Evolutionary conservation across 108 stramenopile genomes (phyloP).

Genomic region (Cyclostephanos tholiformis): DNA sequence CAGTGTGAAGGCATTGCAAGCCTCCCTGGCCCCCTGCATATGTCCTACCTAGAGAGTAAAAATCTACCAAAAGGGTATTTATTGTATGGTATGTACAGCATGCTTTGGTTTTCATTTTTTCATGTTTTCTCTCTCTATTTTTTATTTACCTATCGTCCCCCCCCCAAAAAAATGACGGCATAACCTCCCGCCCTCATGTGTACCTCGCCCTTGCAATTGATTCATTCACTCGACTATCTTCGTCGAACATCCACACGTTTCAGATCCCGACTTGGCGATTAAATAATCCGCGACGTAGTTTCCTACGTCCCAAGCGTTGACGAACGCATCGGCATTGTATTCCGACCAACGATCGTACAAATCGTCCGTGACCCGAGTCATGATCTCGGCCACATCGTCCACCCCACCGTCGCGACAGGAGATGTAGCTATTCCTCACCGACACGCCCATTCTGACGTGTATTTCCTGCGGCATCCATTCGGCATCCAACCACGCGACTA

Average conservation of each 20-base stretch:
- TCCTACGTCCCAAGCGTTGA: constrained; percentile 83
- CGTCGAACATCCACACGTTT: constrained; percentile 77
- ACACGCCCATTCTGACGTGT: constrained; percentile 73
- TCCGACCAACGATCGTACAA: constrained; percentile 67
- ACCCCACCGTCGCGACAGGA: constrained; percentile 54
- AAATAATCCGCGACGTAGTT: constrained; percentile 86
- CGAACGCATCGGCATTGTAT: constrained; percentile 85
- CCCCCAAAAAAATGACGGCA: no score
- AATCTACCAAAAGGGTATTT: no score
- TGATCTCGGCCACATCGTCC: constrained; percentile 71
- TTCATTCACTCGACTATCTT: constrained; percentile 43
- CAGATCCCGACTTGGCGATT: constrained; percentile 61
- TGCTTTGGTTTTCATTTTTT: no score
- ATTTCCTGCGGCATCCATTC: constrained; percentile 88
- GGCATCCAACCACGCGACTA: constrained; percentile 68
- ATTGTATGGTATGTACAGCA: no score
- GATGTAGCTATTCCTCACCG: constrained; percentile 68
- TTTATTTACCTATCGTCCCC: no score
- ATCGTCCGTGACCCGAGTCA: constrained; percentile 73
- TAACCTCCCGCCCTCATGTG: no score
- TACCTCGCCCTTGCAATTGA: background rate
- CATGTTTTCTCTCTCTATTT: no score
- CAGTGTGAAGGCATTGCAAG: no score
- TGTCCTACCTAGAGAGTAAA: no score
- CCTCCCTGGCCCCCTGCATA: no score